Evolutionary conservation across 805 yeast genomes (phyloP).

Genomic region (Jamesozyma hellenica): DNA sequence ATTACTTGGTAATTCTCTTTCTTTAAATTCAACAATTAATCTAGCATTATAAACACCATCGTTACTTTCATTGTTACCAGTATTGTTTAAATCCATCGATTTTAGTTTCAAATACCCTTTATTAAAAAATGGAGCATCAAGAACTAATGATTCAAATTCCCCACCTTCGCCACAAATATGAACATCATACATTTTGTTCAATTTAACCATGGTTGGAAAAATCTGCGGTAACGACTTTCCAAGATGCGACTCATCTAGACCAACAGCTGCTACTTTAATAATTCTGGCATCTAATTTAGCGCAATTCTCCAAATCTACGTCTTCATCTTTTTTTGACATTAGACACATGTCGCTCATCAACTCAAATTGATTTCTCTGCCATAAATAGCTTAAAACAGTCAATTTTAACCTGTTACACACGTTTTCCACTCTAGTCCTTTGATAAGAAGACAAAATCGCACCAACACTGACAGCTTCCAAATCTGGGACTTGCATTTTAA

Average conservation of each 20-base stretch:
- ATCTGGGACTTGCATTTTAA: slow-evolving; percentile 52
- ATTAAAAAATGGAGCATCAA: slow-evolving; percentile 79
- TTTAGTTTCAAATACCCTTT: slow-evolving; percentile 39
- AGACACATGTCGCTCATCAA: slow-evolving; percentile 73
- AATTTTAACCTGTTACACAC: slow-evolving; percentile 70
- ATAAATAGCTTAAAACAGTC: slow-evolving; percentile 62
- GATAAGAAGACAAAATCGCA: slow-evolving; percentile 92
- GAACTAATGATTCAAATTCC: slow-evolving; percentile 86
- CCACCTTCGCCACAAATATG: slow-evolving; percentile 99
- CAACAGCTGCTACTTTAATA: slow-evolving; percentile 89
- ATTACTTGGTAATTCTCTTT: slow-evolving; percentile 23
- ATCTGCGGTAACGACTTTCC: slow-evolving; percentile 58
- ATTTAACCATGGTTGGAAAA: slow-evolving; percentile 43
- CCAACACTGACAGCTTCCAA: slow-evolving; percentile 87
- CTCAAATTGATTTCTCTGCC: slow-evolving; percentile 81
- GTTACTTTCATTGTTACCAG: slow-evolving; percentile 33
- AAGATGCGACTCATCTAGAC: slow-evolving; percentile 55
- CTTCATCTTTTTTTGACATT: slow-evolving; percentile 21
- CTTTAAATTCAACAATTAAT: slow-evolving; percentile 42
- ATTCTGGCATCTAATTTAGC: slow-evolving; percentile 61
- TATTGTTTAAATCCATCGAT: slow-evolving; percentile 30
- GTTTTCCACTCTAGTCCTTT: slow-evolving; percentile 84
- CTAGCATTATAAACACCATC: slow-evolving; percentile 66
- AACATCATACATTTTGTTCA: slow-evolving; percentile 63
- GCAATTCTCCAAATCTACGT: slow-evolving; percentile 1